Conservation (phyloP, 768 basidiomycete species). For the Boletus coccyginus region DNA sequence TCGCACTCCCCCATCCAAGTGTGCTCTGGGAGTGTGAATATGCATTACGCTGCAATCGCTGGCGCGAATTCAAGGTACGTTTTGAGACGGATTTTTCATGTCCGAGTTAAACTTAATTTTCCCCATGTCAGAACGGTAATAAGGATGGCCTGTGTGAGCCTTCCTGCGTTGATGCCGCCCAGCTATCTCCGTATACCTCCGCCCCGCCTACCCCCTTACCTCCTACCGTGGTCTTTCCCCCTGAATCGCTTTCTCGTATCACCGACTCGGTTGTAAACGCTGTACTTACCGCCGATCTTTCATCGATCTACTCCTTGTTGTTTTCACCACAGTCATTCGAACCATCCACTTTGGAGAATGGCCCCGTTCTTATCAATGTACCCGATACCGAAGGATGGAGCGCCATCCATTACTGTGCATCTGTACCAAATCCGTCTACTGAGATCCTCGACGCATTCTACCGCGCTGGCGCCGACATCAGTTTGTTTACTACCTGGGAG, state of each 20-base stretch:
- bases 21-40: slow-evolving; percentile 72
- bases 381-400: slow-evolving; percentile 71
- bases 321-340: slow-evolving; percentile 47
- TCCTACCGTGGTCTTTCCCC: slow-evolving; percentile 33
- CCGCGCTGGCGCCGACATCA: slow-evolving; percentile 71
- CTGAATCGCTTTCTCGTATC: slow-evolving; percentile 39
- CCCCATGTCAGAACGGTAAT: slow-evolving; percentile 29
- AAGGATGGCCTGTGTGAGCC: slow-evolving; percentile 27
- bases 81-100: not conserved
- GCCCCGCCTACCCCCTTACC: slow-evolving; percentile 25
- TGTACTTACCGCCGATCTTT: slow-evolving; percentile 47
- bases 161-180: slow-evolving; percentile 18
- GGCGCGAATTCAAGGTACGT: slow-evolving; percentile 57
- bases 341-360: slow-evolving; percentile 37
- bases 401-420: slow-evolving; percentile 67
- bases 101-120: slow-evolving; percentile 2
- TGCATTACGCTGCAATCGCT: slow-evolving; percentile 57
- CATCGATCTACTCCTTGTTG: slow-evolving; percentile 52
- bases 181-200: slow-evolving; percentile 28
- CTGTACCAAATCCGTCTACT: slow-evolving; percentile 51
- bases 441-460: slow-evolving; percentile 69
- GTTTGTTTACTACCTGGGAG: slow-evolving; percentile 62
- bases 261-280: slow-evolving; percentile 56
- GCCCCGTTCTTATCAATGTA: slow-evolving; percentile 60
- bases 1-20: slow-evolving; percentile 57